Conservation (phyloP, 2,329 filamentous ascomycete species). For the Geoglossum cookeanum region DNA sequence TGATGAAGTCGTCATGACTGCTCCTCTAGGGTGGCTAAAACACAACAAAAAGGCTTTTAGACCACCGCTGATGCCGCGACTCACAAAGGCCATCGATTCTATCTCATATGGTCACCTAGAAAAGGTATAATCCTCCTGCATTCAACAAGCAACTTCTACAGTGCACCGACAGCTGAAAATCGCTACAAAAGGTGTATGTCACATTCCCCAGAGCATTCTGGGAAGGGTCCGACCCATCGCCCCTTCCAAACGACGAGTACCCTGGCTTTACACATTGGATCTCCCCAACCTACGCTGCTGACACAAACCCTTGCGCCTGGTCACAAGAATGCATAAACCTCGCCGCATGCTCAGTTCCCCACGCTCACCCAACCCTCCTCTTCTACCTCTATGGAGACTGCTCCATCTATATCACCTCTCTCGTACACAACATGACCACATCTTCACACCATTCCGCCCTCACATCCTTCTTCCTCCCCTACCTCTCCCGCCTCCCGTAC, state of each 20-base stretch:
- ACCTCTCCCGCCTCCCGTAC: conserved; percentile 54
- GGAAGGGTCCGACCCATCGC: conserved; percentile 21
- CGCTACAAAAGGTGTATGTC: conserved; percentile 25
- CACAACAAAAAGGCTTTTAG: conserved; percentile 25
- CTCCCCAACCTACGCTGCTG: conserved; percentile 43
- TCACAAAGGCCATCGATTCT: conserved; percentile 25
- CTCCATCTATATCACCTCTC: conserved; percentile 31
- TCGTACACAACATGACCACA: conserved; percentile 18
- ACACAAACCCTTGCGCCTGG: conserved; percentile 46
- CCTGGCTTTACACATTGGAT: conserved; percentile 62
- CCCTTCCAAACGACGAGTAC: conserved; percentile 16
- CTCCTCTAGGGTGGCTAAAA: conserved; percentile 35
- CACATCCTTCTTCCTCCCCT: conserved; percentile 52
- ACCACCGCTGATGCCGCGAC: conserved; percentile 23
- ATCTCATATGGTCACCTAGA: conserved; percentile 29
- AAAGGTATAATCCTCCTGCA: conserved; percentile 13
- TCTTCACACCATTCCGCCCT: conserved; percentile 35
- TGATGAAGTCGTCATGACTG: conserved; percentile 33
- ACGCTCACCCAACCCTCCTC: conserved; percentile 60
- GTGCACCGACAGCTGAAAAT: background rate
- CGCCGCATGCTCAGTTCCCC: conserved; percentile 37
- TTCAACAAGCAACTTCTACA: background rate
- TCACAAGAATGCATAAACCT: conserved; percentile 63
- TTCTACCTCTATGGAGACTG: conserved; percentile 61
- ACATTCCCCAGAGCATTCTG: conserved; percentile 64